These are phyloP conservation scores for Plantago elongata DNA, from an alignment of 257 asterid species.

Conservation along the genomic window DNA sequence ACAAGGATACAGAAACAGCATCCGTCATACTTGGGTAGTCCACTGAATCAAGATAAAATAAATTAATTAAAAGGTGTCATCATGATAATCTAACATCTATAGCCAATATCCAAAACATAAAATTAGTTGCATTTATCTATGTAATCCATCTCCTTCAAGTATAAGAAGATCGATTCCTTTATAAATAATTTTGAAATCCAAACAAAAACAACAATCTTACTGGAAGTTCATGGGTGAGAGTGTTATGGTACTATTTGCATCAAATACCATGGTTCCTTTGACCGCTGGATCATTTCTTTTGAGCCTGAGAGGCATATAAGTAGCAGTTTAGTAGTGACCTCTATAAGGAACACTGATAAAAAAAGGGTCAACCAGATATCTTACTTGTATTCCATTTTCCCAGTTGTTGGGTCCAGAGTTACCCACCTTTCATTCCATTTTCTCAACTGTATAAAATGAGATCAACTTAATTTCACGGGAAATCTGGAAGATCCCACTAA, in stretches of 20 bases:
- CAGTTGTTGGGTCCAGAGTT: constrained; percentile 94
- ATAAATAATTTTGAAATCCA: constrained; percentile 9
- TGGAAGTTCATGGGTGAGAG: constrained; percentile 94
- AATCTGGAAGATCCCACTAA: too few species aligned
- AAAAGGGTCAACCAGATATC: constrained; percentile 18
- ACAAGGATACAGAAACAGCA: constrained; percentile 97
- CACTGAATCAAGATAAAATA: constrained; percentile 50
- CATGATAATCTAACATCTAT: not conserved
- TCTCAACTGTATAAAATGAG: constrained; percentile 52
- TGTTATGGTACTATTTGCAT: constrained; percentile 89
- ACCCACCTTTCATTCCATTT: constrained; percentile 99
- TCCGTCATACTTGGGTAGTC: constrained; percentile 87
- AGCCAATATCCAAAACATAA: not conserved
- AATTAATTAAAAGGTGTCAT: too few species aligned
- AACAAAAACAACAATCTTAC: constrained; percentile 42
- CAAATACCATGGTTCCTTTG: constrained; percentile 83
- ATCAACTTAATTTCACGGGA: constrained; percentile 2
- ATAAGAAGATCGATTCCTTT: constrained; percentile 5
- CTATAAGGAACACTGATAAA: constrained; percentile 9
- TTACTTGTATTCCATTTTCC: constrained; percentile 98
- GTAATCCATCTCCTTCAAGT: not conserved
- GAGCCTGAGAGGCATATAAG: constrained; percentile 43
- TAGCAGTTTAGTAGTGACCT: constrained; percentile 5
- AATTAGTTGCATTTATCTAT: constrained; percentile 3
- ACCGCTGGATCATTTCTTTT: constrained; percentile 83